phyloP scores from a whole-genome alignment of 2,329 filamentous ascomycete species.

The Pseudogymnoascus sp. region DNA sequence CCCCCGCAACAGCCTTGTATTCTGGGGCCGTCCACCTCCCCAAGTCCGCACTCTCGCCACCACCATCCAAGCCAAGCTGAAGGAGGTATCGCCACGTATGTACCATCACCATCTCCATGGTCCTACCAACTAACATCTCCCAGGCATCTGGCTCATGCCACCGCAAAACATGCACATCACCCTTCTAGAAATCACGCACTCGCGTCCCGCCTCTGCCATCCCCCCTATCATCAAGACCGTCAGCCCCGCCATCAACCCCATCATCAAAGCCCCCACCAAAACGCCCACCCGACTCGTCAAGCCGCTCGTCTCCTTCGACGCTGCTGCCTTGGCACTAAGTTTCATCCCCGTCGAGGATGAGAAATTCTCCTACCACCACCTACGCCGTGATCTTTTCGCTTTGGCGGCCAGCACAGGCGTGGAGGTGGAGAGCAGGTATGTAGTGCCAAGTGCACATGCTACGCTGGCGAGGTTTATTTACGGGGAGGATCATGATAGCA shows the following conservation, averaged over 20 bases:
- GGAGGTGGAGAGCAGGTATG: conserved; percentile 69
- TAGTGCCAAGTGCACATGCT: conserved; percentile 82
- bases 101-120: conserved; percentile 15
- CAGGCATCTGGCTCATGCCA: conserved; percentile 84
- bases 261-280: conserved; percentile 57
- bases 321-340: conserved; percentile 75
- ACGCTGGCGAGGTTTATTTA: conserved; percentile 76
- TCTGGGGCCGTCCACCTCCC: conserved; percentile 78
- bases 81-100: conserved; percentile 60
- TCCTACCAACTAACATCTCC: conserved; percentile 7
- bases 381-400: conserved; percentile 69
- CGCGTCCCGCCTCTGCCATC: conserved; percentile 62
- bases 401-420: conserved; percentile 54
- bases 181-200: conserved; percentile 75
- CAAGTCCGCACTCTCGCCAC: conserved; percentile 60
- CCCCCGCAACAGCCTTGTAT: conserved; percentile 70
- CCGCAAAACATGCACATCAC: conserved; percentile 73
- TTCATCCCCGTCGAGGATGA: conserved; percentile 69
- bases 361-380: conserved; percentile 79
- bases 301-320: conserved; percentile 75
- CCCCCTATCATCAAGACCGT: conserved; percentile 51
- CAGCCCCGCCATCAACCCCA: conserved; percentile 41
- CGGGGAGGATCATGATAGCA: conserved; percentile 52
- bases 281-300: conserved; percentile 71
- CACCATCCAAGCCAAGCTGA: conserved; percentile 59